These are phyloP conservation scores for Phoma sp. DNA, from an alignment of 2,329 filamentous ascomycete genomes.

Conservation along the genomic window DNA sequence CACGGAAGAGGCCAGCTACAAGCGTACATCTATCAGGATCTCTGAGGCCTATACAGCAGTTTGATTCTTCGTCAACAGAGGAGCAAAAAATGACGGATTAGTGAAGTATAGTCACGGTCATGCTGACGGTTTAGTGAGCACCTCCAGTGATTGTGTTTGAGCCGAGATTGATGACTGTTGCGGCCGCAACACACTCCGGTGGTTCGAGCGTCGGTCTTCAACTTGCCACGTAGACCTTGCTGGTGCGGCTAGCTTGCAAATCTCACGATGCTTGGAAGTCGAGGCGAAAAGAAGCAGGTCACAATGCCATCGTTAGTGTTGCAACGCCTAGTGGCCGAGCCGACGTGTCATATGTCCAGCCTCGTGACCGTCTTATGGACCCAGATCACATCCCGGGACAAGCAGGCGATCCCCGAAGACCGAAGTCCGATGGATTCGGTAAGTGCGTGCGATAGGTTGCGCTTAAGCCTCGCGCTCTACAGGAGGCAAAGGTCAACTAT, in stretches of 20 bases:
- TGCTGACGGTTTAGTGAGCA: too few relatives aligned
- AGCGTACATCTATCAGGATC: too few relatives aligned
- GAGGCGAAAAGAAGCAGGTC: conserved; percentile 37
- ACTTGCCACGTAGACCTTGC: conserved; percentile 9
- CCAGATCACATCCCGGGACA: conserved; percentile 25
- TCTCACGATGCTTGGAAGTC: conserved; percentile 21
- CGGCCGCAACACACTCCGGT: too few relatives aligned
- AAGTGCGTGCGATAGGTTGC: conserved; percentile 20
- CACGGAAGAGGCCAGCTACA: too few relatives aligned
- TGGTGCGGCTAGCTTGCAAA: conserved; percentile 11
- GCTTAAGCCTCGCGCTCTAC: conserved; percentile 19
- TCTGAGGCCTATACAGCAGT: too few relatives aligned
- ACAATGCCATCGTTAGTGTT: conserved; percentile 41
- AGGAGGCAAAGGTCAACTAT: conserved; percentile 9
- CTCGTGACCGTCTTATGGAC: conserved; percentile 31
- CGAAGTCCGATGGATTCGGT: conserved; percentile 21
- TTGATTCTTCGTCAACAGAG: too few relatives aligned
- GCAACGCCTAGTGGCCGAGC: conserved; percentile 33
- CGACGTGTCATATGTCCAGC: conserved; percentile 31
- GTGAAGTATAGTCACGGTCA: too few relatives aligned
- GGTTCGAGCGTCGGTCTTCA: too few relatives aligned
- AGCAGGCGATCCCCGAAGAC: conserved; percentile 22
- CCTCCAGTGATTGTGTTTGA: too few relatives aligned
- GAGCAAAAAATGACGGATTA: too few relatives aligned
- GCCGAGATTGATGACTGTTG: too few relatives aligned